Percentiles rank a stretch among this genome's conserved stretches.
Conservation (phyloP, 2,329 filamentous ascomycete species). For the Clonostachys rhizophaga region DNA sequence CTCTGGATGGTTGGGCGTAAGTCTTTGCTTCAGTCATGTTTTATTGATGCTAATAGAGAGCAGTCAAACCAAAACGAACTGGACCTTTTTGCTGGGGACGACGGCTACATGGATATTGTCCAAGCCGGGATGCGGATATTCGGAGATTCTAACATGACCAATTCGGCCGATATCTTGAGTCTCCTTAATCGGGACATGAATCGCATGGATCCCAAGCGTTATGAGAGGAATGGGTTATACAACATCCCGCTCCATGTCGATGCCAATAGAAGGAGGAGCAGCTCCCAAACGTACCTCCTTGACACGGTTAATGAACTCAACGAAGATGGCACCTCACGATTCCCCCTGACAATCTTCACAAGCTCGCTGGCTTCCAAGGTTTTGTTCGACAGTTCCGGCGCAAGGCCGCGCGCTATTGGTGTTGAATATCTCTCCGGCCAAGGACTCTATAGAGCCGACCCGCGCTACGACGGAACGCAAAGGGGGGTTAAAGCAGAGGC, state of each 20-base stretch:
- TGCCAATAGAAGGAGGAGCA: slow-evolving; percentile 5
- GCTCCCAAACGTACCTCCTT: slow-evolving; percentile 7
- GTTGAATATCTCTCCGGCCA: slow-evolving; percentile 19
- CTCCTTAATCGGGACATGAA: neutral
- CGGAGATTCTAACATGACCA: neutral
- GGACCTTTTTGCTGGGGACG: neutral
- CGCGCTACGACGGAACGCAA: neutral
- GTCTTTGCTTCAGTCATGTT: neutral
- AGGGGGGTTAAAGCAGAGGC: neutral
- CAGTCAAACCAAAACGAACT: neutral
- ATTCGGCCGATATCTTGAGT: neutral
- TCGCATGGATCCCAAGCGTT: neutral
- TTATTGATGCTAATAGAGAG: neutral
- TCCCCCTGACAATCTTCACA: slow-evolving; percentile 3
- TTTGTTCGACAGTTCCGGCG: slow-evolving; percentile 2
- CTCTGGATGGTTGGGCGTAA: slow-evolving; percentile 32
- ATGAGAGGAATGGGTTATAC: slow-evolving; percentile 12
- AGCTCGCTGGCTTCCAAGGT: slow-evolving; percentile 5
- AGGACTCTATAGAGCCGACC: slow-evolving; percentile 11
- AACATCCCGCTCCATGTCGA: slow-evolving; percentile 18
- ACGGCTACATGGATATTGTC: neutral
- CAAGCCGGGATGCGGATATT: neutral
- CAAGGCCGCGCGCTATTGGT: slow-evolving; percentile 26
- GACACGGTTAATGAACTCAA: slow-evolving; percentile 1
- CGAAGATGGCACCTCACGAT: neutral